Evolutionary conservation across 2,329 filamentous ascomycete genomes (phyloP), one percentile per base, ranked within the genome.

Genomic region (Colletotrichum sp.): DNA sequence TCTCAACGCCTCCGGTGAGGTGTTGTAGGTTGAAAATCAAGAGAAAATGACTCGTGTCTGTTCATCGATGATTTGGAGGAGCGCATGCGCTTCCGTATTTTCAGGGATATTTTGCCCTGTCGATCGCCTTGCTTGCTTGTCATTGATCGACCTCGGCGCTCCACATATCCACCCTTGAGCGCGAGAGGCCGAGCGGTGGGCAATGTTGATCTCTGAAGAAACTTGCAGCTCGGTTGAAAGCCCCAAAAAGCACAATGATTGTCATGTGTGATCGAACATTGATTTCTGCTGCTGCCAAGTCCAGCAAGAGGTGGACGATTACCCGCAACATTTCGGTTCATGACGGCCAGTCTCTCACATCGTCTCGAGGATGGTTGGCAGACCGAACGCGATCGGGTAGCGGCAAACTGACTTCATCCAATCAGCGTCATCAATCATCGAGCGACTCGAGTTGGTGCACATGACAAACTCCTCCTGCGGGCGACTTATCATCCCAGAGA

Each of bases 31-130:
- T 44, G 32, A 28, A 44, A 44, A 36, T 30, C 13, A 22, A 22
- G 30, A 39, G n/a, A 22, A 8, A 60, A 30, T 71, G 74, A 74
- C 71, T 75, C 67, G 66, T 57, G 36, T 32, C 61, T 16, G 32
- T 34, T 28, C 66, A n/a, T 57, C 44, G 22, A n/a, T 36, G n/a
- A 16, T 61, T 69, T 19, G 70, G 19, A 59, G 34, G 34, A 65
- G 25, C 59, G 44, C 64, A 28, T 63, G 27, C 16, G 39, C 59
- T 68, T 44, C 65, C 70, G 65, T 44, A 59, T 22, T 36, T 30
- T 27, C 74, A 69, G 70, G 57, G 64, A 60, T 76, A 60, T 61
- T 74, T 64, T 44, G 74, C 74, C 69, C 70, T 74, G 71, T 65
- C 71, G 59, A 76, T 74, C 74, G 55, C 39, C 64, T 55, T 63